phyloP scores from a whole-genome alignment of 2,329 filamentous ascomycete genomes.

The Neopestalotiopsis sp. region DNA sequence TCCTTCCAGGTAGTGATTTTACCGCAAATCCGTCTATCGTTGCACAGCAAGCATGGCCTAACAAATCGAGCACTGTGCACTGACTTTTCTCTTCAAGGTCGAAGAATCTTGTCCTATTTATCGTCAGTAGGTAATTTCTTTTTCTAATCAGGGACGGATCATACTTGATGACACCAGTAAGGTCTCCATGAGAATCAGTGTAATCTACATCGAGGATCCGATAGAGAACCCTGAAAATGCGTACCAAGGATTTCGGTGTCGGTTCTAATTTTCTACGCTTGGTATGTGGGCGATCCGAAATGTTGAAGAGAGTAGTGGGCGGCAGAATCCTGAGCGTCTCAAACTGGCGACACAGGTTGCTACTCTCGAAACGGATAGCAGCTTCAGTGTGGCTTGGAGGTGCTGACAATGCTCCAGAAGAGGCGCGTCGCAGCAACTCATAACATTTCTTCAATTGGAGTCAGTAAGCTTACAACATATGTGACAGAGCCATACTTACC shows the following conservation, averaged over 20 bases:
- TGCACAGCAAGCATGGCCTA: conserved; percentile 64
- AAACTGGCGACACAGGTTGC: conserved; percentile 29
- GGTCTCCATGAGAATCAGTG: conserved; percentile 30
- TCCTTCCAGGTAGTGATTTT: neutral
- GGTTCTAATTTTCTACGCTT: conserved; percentile 39
- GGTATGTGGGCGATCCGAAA: conserved; percentile 26
- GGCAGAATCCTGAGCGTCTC: conserved; percentile 25
- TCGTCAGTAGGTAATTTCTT: conserved; percentile 32
- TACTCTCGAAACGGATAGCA: conserved; percentile 30
- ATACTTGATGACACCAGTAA: conserved; percentile 51
- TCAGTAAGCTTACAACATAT: neutral
- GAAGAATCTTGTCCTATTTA: conserved; percentile 46
- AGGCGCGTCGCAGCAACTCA: conserved; percentile 32
- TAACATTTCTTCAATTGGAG: conserved; percentile 34
- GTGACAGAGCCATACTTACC: conserved; percentile 37
- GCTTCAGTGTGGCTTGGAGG: neutral
- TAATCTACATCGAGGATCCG: conserved; percentile 34
- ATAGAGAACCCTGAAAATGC: conserved; percentile 30
- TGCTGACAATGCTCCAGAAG: conserved; percentile 20
- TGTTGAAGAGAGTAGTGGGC: neutral
- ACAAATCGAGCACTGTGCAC: conserved; percentile 55
- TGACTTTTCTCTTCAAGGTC: conserved; percentile 53
- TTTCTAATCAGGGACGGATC: conserved; percentile 31
- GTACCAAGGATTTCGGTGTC: conserved; percentile 27
- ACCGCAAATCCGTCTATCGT: conserved; percentile 50